Base-by-base conservation (phyloP, 768 basidiomycete species). In the Boletus rubroflammeus region DNA sequence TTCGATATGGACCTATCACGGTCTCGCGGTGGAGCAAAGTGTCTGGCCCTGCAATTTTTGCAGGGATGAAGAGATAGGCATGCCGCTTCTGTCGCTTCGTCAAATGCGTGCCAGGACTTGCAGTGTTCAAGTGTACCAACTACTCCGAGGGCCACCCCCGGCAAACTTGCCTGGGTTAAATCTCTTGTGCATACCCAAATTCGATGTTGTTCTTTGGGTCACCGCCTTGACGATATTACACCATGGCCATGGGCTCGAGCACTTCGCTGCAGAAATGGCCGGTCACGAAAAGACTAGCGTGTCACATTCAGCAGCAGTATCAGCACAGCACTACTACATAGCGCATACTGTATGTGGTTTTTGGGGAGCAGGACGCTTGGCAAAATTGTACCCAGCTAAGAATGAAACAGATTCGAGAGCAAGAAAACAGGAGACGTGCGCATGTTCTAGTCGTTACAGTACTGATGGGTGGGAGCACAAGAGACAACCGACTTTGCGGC, bases 381-480 rank as follows among this genome's bases (percentile, higher is more conserved):
- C 62, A 69, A 56, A 58, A 63, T 64, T 56, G 59, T 66, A 70
- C 65, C 67, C 61, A 50, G 67, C 60, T 64, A 55, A 64, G 61
- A 61, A 55, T 44, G 56, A 67, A 69, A 66, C 69, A 53, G 62
- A 67, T 63, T 67, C 61, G 69, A 67, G 72, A 68, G 64, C 61
- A 64, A 68, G 64, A 72, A 60, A 53, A 55, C 67, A 51, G 70
- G 63, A 67, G 66, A 72, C 66, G 72, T 69, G 71, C 71, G 81
- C 79, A 82, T 85, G 78, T 59, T 86, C 83, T 86, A 85, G 80
- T 84, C 81, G 79, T 85, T 86, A 85, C 84, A 83, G 69, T 29
- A 49, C 19, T 64, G 61, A 59, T 50, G 55, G 66, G 53, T 36
- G 26, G 52, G 48, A 39, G 55, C 52, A 66, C 49, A 55, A 57